Base-by-base conservation (phyloP, 306 rosid genomes). In the Inga laurina region DNA sequence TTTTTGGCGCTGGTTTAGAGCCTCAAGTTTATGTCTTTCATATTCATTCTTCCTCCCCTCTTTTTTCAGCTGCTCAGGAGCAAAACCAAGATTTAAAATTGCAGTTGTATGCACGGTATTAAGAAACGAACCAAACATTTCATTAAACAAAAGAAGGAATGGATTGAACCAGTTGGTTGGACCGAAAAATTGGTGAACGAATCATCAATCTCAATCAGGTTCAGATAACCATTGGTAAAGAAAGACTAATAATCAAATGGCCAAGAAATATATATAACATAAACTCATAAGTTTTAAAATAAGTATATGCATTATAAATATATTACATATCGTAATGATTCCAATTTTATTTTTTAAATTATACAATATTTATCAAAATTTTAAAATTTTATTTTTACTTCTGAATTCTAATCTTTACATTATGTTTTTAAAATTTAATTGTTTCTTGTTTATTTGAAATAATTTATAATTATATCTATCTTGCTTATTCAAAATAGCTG, bases 1-100 rank as follows among this genome's bases (percentile, higher is more conserved):
- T 85, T 89, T 93, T 86, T 93, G 97, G 39, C 91, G 93, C 81
- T 91, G 95, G 82, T 90, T 91, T 84, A 93, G 83, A 85, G 93
- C 89, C 90, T 90, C 96, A 59, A 93, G 97, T 83, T 93, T 91
- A 83, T 93, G 95, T 73, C 94, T 82, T 83, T 93, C 92, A 37
- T 90, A 91, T 84, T 91, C 94, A 75, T 91, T 93, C 84, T 85
- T 93, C 87, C 97, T 91, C 82, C 97, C 97, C 84, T 89, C 96
- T 84, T 93, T 93, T 87, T 75, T 91, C 83, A 91, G 90, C 97
- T 93, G 97, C 45, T 66, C 80, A 79, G 46, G 64, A 81, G 72
- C 18, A 83, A 80, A 67, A 54, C 44, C 74, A 71, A 77, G 34
- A 78, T 83, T 81, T 62, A 43, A 45, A 80, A 65, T 73, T 57